A percentile compares a stretch with the other conserved stretches of the same genome.
Conservation (phyloP, 768 basidiomycete genomes). For the Suillus plorans region DNA sequence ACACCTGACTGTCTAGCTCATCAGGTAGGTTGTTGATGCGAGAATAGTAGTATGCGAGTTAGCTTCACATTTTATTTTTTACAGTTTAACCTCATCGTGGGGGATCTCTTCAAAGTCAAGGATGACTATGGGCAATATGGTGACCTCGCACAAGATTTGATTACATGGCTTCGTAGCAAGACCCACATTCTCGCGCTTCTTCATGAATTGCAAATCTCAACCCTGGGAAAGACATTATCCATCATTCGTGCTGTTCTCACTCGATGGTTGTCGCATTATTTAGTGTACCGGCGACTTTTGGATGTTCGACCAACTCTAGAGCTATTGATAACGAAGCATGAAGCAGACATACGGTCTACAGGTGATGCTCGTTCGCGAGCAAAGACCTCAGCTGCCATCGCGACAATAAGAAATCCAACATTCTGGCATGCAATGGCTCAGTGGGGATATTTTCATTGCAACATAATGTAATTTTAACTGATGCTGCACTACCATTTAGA, state of each 20-base stretch:
- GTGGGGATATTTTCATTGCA: not conserved
- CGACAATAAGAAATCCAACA: constrained; percentile 23
- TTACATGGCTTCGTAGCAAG: constrained; percentile 38
- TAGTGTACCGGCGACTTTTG: constrained; percentile 33
- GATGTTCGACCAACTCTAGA: constrained; percentile 21
- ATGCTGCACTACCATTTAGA: constrained; percentile 19
- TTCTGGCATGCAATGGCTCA: constrained; percentile 15
- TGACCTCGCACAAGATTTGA: constrained; percentile 31
- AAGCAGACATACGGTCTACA: constrained; percentile 17
- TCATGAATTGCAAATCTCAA: constrained; percentile 18
- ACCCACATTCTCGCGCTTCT: constrained; percentile 32
- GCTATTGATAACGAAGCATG: constrained; percentile 13
- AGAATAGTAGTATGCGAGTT: not conserved
- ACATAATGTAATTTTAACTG: constrained; percentile 21
- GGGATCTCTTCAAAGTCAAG: constrained; percentile 35
- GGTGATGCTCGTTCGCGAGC: constrained; percentile 24
- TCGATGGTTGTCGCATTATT: constrained; percentile 37
- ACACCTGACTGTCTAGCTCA: constrained; percentile 37
- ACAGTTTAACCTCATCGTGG: constrained; percentile 41
- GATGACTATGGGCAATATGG: constrained; percentile 21
- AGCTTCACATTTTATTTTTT: constrained; percentile 7
- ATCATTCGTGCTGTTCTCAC: constrained; percentile 35
- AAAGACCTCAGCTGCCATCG: constrained; percentile 29
- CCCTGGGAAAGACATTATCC: constrained; percentile 3
- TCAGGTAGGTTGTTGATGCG: constrained; percentile 28